Evolutionary conservation across 2,329 filamentous ascomycete genomes (phyloP), one percentile per base, ranked within the genome.

Genomic region (Alternaria sp.): DNA sequence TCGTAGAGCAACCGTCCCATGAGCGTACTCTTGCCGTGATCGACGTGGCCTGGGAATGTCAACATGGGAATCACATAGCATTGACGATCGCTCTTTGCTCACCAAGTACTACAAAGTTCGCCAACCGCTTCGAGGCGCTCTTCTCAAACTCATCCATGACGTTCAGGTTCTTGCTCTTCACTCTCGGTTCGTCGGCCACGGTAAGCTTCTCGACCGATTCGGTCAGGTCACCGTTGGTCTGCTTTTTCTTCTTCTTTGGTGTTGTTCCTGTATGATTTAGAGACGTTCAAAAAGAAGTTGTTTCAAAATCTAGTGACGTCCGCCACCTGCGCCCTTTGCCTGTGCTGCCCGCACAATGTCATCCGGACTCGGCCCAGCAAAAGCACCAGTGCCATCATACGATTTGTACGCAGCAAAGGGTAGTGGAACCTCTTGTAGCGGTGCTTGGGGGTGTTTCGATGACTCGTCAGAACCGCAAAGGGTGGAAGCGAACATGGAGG

Each of bases 1-100:
- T 99, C 96, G 45, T 95, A 89, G 6, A 99, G 83, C 26, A 99
- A 81, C n/a, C 96, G 89, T 0, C 95, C 96, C 95, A 99, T 98
- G 40, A 99, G 86, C 6, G 96, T 99, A 78, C 93, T 97, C 81
- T 99, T 99, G 56, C 96, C 96, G 56, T 96, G 95, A 79, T 99
- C 96, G 59, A 99, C 96, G 78, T 99, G 96, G 13, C 96, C 93
- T 93, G 9, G 13, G 61, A 5, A 53, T 12, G 19, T n/a, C 11
- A 9, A 7, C 25, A 19, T 13, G 1, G 15, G 10, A 45, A 2
- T 23, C 4, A 5, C 6, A 36, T 36, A 36, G 32, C 15, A 40
- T 5, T n/a, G 4, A 13, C 44, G 21, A 17, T 26, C n/a, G 9
- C 3, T 11, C 5, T 47, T 9, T 26, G 66, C 89, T 72, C 83